A percentile compares a stretch with the other conserved stretches of the same genome.
phyloP scores from a whole-genome alignment of 1,139 yeast species.

The Blastobotrys buckinghamii region DNA sequence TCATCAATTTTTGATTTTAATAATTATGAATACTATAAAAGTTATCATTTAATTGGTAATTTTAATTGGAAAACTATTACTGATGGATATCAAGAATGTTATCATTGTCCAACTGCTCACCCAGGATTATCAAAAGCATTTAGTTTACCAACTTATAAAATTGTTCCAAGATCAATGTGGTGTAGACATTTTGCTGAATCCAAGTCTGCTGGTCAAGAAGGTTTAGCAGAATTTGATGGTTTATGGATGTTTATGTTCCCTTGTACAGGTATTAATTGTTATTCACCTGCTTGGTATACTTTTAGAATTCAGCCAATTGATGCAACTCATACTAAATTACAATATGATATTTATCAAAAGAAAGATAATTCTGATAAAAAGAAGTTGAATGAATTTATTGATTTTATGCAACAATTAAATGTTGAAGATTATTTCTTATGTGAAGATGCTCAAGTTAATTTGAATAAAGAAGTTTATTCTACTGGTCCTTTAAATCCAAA shows the following conservation, averaged over 20 bases:
- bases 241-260: constrained; percentile 14
- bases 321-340: constrained; percentile 7
- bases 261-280: constrained; percentile 11
- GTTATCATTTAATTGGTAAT: constrained; percentile 8
- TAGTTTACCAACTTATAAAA: constrained; percentile 9
- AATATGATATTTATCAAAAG: constrained; percentile 11
- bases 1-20: constrained; percentile 8
- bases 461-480: constrained; percentile 9
- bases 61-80: constrained; percentile 13
- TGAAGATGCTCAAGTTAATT: constrained; percentile 9
- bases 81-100: constrained; percentile 13
- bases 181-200: constrained; percentile 11
- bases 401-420: constrained; percentile 12
- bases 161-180: constrained; percentile 8
- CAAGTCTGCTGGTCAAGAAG: not conserved
- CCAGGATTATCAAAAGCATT: constrained; percentile 12
- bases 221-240: constrained; percentile 11
- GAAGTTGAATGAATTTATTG: constrained; percentile 6
- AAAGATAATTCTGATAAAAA: constrained; percentile 1
- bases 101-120: constrained; percentile 12
- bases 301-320: constrained; percentile 9
- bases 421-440: constrained; percentile 11
- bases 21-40: constrained; percentile 9
- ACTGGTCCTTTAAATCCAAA: constrained; percentile 12
- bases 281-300: constrained; percentile 13